phyloP scores from a whole-genome alignment of 164 flowering plant genomes.

The Berberis thunbergii region DNA sequence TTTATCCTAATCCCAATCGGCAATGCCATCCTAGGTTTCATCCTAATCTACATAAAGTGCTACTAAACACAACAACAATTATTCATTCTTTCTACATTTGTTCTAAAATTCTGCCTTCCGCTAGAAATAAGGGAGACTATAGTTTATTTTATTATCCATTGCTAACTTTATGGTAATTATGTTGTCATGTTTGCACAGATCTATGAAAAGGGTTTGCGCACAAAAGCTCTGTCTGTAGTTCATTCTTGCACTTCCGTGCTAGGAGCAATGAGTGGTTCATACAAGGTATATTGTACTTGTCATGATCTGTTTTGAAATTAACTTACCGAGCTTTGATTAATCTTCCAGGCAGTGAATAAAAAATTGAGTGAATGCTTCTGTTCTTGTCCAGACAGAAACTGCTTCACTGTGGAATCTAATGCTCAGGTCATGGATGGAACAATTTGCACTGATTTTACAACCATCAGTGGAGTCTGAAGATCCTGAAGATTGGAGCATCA shows the following conservation, averaged over 20 bases:
- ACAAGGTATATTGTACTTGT: constrained; percentile 41
- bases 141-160: neutral
- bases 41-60: too few species aligned
- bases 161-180: neutral
- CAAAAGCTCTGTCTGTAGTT: constrained; percentile 72
- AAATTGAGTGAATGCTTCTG: constrained; percentile 12
- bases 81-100: too few species aligned
- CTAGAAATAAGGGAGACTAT: neutral
- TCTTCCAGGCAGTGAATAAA: neutral
- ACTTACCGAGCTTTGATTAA: neutral
- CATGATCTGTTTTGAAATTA: neutral
- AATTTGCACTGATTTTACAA: constrained; percentile 50
- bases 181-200: constrained; percentile 32
- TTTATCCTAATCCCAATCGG: too few species aligned
- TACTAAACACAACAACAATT: too few species aligned
- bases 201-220: constrained; percentile 57
- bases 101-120: too few species aligned
- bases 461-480: constrained; percentile 67
- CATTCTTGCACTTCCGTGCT: constrained; percentile 68
- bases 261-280: constrained; percentile 78
- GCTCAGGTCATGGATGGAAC: constrained; percentile 75
- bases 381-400: constrained; percentile 59
- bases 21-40: too few species aligned
- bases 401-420: constrained; percentile 46
- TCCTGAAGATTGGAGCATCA: constrained; percentile 92